Conservation (phyloP, 331 rosid genomes). For the Erythrophleum ivorense region DNA sequence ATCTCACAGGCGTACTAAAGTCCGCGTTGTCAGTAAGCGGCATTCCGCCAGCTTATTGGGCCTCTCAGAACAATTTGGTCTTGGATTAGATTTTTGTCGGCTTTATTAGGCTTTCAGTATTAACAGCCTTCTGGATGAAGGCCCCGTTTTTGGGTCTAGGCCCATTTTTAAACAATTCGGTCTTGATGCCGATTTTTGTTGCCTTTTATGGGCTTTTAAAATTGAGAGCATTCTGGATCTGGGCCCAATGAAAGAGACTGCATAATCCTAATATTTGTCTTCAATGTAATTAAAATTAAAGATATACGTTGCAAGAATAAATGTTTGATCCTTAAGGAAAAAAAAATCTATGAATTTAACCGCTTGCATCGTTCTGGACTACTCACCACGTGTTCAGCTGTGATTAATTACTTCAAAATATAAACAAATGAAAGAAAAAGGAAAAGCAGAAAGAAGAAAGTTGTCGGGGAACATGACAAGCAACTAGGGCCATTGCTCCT, state of each 20-base stretch:
- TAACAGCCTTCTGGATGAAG: neutral
- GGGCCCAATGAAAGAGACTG: neutral
- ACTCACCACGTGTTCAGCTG: neutral
- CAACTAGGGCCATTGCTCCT: no score
- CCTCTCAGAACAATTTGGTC: neutral
- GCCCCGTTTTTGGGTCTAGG: neutral
- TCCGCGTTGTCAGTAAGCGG: conserved; percentile 11
- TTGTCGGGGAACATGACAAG: neutral
- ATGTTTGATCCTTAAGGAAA: no score
- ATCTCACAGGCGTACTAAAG: neutral
- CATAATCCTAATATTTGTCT: neutral
- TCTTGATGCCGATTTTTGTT: no score
- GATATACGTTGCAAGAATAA: no score
- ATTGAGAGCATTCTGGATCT: neutral
- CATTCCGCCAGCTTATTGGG: neutral
- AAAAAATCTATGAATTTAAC: no score
- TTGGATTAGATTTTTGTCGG: neutral
- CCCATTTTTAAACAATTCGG: neutral
- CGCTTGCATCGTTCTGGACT: no score
- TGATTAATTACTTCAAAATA: no score
- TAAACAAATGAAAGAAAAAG: no score
- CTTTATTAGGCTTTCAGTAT: neutral
- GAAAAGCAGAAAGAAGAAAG: neutral
- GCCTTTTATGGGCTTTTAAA: no score
- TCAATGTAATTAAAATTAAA: neutral